Evolutionary conservation across 345 rosid species (phyloP).

Genomic region (Citrus australasica): DNA sequence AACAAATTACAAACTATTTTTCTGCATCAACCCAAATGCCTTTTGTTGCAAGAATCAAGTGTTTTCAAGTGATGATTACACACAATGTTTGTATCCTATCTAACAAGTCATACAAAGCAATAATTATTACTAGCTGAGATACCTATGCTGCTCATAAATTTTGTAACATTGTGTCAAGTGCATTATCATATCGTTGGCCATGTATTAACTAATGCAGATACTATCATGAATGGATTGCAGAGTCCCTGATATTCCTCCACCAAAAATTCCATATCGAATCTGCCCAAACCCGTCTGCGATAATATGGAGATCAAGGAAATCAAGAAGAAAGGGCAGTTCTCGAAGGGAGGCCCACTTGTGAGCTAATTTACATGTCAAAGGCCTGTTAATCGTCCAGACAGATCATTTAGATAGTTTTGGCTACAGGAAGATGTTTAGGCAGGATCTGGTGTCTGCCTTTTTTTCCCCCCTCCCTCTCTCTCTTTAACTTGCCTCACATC

Average conservation of each 20-base stretch:
- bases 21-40: not conserved
- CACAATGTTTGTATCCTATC: too few species aligned
- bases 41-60: not conserved
- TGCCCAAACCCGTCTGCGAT: slow-evolving; percentile 79
- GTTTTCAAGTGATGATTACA: not conserved
- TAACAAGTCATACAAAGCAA: too few species aligned
- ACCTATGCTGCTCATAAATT: not conserved
- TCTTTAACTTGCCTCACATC: not conserved
- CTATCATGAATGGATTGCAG: slow-evolving; percentile 36
- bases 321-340: slow-evolving; percentile 31
- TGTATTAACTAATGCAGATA: not conserved
- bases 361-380: not conserved
- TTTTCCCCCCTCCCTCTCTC: not conserved
- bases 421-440: not conserved
- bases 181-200: not conserved
- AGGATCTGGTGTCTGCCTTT: not conserved
- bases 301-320: slow-evolving; percentile 70
- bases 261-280: slow-evolving; percentile 60
- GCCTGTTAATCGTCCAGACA: not conserved
- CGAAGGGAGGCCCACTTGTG: not conserved
- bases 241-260: slow-evolving; percentile 51
- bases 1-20: not conserved
- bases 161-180: not conserved
- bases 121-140: too few species aligned
- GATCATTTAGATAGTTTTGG: not conserved